Evolutionary conservation across 2,329 filamentous ascomycete species (phyloP), one percentile per base, ranked within the genome.

Genomic region (Xylariaceae sp.): DNA sequence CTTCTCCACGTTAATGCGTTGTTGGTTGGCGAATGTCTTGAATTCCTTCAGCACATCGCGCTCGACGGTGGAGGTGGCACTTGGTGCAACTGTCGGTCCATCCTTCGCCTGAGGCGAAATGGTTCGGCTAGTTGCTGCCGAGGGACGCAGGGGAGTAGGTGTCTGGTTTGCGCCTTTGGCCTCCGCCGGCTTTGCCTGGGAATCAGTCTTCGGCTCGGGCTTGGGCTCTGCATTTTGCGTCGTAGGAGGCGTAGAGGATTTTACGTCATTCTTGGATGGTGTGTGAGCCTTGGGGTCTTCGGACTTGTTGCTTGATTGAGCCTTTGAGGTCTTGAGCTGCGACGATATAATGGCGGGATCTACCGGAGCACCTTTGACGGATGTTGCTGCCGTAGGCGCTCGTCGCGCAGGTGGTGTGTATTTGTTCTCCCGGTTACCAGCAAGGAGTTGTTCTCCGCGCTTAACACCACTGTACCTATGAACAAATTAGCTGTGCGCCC

Each of bases 261-360:
- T 43, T n/a, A n/a, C n/a, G 26, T 61, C 53, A 33, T 48, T 47
- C 39, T 61, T 57, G 34, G 48, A 22, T 19, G 44, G 19, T 18
- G 53, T 36, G 19, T 49, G 52, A 12, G 45, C 37, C 43, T 67
- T 69, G 22, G 38, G 33, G 16, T 68, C 65, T 4, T 68, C 67
- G 4, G 55, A 45, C 44, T 67, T 69, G 2, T 63, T 49, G 3
- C 60, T 48, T 3, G 63, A 31, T 41, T 65, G 65, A 34, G 57
- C 54, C 51, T 70, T 72, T 42, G 72, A 71, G 22, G 66, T 55
- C 55, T 75, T 78, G 44, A 95, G 71, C 57, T 89, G 84, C n/a
- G 89, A 83, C 6, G 88, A 91, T 56, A 96, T 94, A 58, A 95
- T 95, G 26, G 90, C 87, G 45, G 89, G 88, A 60, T 95, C 88